A percentile compares a stretch with the other conserved stretches of the same genome.
phyloP scores from a whole-genome alignment of 768 basidiomycete species.

The Lactifluus echinatus region DNA sequence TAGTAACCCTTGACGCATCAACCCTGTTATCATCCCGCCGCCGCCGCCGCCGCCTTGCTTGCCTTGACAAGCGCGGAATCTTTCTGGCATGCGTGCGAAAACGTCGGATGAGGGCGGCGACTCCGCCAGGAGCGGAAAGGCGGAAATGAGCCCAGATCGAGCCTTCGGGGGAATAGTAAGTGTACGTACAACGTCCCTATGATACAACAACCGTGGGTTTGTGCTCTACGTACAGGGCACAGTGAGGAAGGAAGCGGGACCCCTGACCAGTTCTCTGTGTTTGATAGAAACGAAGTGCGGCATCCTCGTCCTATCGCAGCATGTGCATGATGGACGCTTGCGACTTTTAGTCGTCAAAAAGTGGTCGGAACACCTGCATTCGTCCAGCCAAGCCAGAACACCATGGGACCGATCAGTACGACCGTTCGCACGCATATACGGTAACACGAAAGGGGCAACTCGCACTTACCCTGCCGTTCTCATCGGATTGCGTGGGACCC shows the following conservation, averaged over 20 bases:
- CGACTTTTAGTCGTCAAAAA: slow-evolving; percentile 17
- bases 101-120: not conserved
- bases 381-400: not conserved
- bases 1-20: too few relatives aligned
- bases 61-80: too few relatives aligned
- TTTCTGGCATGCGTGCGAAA: too few relatives aligned
- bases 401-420: not conserved
- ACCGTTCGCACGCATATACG: not conserved
- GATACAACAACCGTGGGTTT: not conserved
- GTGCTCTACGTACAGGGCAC: not conserved
- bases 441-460: not conserved
- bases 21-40: not conserved
- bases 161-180: not conserved
- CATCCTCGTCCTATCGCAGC: not conserved
- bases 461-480: slow-evolving; percentile 14
- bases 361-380: slow-evolving; percentile 13
- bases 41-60: too few relatives aligned
- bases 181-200: slow-evolving; percentile 10
- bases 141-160: slow-evolving; percentile 1
- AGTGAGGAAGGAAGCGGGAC: not conserved
- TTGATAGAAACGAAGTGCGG: not conserved
- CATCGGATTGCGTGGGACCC: slow-evolving; percentile 18
- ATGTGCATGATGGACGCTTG: not conserved
- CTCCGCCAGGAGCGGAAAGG: not conserved
- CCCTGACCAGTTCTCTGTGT: not conserved